Evolutionary conservation across 192 early-diverging fungal species (phyloP).

Genomic region (Podila clonocystis): DNA sequence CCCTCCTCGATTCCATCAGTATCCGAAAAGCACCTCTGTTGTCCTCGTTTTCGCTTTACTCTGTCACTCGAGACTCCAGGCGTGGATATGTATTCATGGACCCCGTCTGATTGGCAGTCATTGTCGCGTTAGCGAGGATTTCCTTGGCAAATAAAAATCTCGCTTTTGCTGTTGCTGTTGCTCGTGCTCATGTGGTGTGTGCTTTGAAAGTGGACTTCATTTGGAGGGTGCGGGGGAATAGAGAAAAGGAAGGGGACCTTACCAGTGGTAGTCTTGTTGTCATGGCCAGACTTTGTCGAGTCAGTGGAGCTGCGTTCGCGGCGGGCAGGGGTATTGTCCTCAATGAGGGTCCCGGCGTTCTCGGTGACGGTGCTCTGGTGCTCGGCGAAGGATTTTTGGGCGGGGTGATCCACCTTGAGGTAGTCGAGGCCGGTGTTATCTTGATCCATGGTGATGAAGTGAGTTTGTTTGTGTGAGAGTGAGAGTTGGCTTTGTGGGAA

Average conservation of each 20-base stretch:
- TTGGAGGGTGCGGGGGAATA: no score
- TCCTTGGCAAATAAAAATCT: no score
- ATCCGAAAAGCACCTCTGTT: no score
- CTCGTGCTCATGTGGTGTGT: no score
- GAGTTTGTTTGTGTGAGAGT: conserved; percentile 1
- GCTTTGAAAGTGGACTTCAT: no score
- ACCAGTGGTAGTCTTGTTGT: conserved; percentile 20
- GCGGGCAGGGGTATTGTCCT: conserved; percentile 5
- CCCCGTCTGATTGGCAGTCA: no score
- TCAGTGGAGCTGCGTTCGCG: conserved; percentile 41
- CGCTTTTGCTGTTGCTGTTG: no score
- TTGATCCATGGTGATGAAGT: conserved; percentile 15
- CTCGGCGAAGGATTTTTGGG: conserved; percentile 11
- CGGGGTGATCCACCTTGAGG: conserved; percentile 15
- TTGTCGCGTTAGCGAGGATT: no score
- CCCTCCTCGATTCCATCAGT: no score
- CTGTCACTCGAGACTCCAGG: no score
- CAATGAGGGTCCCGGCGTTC: conserved; percentile 9
- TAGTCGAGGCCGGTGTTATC: conserved; percentile 15
- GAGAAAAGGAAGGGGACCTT: background rate
- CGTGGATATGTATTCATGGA: no score
- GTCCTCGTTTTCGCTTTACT: no score
- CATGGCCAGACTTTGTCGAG: conserved; percentile 26
- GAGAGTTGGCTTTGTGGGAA: background rate
- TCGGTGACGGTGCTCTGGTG: conserved; percentile 35